phyloP scores from a whole-genome alignment of 345 rosid genomes.

The Brassica napus region DNA sequence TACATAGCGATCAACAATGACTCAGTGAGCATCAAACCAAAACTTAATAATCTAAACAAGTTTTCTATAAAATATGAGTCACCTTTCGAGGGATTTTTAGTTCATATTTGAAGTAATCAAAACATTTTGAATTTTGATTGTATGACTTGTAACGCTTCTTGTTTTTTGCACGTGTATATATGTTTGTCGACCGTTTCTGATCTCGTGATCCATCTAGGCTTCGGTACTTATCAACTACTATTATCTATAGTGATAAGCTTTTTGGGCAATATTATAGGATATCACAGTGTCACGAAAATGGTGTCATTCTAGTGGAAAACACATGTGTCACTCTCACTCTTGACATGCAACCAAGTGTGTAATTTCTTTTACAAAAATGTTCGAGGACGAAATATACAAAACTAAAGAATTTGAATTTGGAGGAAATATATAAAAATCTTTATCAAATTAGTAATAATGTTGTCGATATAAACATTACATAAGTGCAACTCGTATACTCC shows the following conservation, averaged over 20 bases:
- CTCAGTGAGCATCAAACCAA: not conserved
- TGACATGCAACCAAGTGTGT: constrained; percentile 22
- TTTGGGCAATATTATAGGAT: constrained; percentile 13
- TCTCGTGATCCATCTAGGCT: constrained; percentile 4
- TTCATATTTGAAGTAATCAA: constrained; percentile 21
- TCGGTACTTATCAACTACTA: constrained; percentile 29
- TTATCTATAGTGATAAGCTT: constrained; percentile 34
- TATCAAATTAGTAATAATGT: not conserved
- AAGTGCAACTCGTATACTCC: constrained; percentile 17
- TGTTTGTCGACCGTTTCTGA: constrained; percentile 13
- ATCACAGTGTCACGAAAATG: constrained; percentile 7
- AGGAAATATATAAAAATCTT: not conserved
- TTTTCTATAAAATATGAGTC: not conserved
- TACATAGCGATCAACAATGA: not conserved
- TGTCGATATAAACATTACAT: not conserved
- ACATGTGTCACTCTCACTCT: constrained; percentile 27
- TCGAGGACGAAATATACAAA: not conserved
- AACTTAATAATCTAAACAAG: not conserved
- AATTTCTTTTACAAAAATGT: not conserved
- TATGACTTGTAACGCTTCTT: constrained; percentile 15
- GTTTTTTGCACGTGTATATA: constrained; percentile 10
- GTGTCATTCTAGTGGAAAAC: constrained; percentile 20
- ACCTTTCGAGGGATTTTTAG: constrained; percentile 18
- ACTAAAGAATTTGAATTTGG: not conserved
- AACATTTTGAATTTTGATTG: constrained; percentile 39